A percentile compares a stretch with the other conserved stretches of the same genome.
Conservation (phyloP, 1,284 basidiomycete species). For the Malassezia furfur region DNA sequence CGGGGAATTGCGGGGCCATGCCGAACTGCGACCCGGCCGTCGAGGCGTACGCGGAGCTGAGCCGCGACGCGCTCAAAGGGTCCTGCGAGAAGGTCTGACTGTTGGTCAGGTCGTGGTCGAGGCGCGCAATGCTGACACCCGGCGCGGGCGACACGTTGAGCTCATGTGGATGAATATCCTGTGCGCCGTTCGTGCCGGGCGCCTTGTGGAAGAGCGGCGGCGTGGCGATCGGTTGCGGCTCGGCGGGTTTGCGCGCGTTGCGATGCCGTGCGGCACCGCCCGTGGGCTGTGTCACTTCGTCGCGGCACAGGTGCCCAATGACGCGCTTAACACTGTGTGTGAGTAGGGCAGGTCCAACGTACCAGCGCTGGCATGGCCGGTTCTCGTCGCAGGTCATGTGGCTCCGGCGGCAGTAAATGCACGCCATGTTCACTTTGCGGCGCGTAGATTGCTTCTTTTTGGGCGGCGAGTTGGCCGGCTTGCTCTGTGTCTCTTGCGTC, state of each 20-base stretch:
- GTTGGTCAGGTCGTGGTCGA: background rate
- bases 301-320: constrained; percentile 50
- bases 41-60: background rate
- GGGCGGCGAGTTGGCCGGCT: background rate
- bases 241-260: background rate
- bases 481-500: background rate
- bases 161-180: background rate
- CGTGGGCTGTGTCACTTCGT: constrained; percentile 23
- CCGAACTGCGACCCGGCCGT: background rate
- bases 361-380: constrained; percentile 49
- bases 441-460: constrained; percentile 31
- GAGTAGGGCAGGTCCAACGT: constrained; percentile 1
- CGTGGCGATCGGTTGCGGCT: background rate
- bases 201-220: background rate
- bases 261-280: background rate
- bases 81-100: background rate
- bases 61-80: background rate
- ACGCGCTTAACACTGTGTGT: constrained; percentile 48
- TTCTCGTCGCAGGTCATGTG: constrained; percentile 56
- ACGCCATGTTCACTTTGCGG: constrained; percentile 55
- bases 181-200: background rate
- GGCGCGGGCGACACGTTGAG: background rate
- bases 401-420: constrained; percentile 82
- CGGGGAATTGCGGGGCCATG: background rate
- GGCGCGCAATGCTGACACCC: background rate